Evolutionary conservation across 106 monocot species (phyloP), one percentile per base, ranked within the genome.

Genomic region (Apostasia shenzhenica): DNA sequence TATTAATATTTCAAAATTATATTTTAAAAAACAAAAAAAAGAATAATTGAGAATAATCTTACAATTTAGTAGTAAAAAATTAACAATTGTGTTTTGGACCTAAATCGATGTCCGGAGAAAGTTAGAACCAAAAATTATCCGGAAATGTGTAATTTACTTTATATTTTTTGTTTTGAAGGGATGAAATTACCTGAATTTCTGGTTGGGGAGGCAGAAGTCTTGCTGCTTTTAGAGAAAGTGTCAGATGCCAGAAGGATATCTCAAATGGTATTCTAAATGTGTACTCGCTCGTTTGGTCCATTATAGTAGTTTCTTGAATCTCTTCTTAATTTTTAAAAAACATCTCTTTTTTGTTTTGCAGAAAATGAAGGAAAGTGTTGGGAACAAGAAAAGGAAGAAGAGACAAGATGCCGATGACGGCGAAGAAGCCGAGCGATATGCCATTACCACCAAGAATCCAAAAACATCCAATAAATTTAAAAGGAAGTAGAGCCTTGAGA

Each of bases 241-340:
- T 63, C 82, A 2, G 88, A 83, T 46, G 85, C 92, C 0, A 88
- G 66, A 62, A 80, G 87, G 59, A 81, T 79, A 26, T 71, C 88
- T 44, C 71, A 76, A 13, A 82, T 71, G 81, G 85, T 92, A 88
- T 72, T 10, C 6, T 43, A 66, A 5, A 52, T 52, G 10, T 67
- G 42, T 71, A 1, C 9, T 5, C 51, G 4, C 4, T 63, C 43
- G 10, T 72, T 14, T 4, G 14, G 4, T 0, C 52, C 26, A 26
- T 52, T 26, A 11, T 42, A 43, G 7, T 46, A 51, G 37, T 13
- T 48, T 3, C 5, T 14, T 71, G 1, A 26, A 13, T 3, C 37
- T 37, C 9, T 26, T 55, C 8, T 65, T 11, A 42, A 26, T 6
- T 12, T 48, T 5, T 38, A 6, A 10, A 48, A 47, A 3, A 6